Evolutionary conservation across 768 basidiomycete species (phyloP), one percentile per base, ranked within the genome.

Genomic region (Rhizopogon vulgaris): DNA sequence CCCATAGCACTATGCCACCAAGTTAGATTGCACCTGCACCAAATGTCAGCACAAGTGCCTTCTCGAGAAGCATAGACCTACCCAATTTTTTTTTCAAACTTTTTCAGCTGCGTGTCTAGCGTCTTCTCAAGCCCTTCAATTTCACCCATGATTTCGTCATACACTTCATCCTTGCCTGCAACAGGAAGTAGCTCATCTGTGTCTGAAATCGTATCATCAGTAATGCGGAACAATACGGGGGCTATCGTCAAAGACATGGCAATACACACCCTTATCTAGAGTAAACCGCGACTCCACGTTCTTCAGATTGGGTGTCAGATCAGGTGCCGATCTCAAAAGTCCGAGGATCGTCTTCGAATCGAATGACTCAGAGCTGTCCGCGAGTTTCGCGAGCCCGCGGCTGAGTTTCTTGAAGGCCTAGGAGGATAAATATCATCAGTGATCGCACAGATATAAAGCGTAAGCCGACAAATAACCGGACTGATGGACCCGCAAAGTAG

Each of bases 1-100:
- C 94, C 94, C 46, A 76, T 74, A 2, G 82, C 79, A 56, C 90
- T 93, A 59, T 96, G 83, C 84, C 85, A 85, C 69, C 77, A 88
- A 30, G 66, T 69, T 52, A 85, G 57, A 27, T 76, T 69, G 57
- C 63, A 60, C 24, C 84, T 83, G 68, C 62, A 69, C 73, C 41
- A 38, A 32, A 65, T 63, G 28, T 46, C 45, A 46, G 32, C 28
- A 22, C 34, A 34, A 15, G 24, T 14, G 45, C 45, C 32, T 15
- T 46, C 32, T 46, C 45, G 8, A 34, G 45, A 34, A 46, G 45
- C 41, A 11, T 43, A 30, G 46, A 38, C 55, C 45, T 62, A 92
- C 90, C 84, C 83, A 30, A 85, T 71, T 57, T 83, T 75, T 65
- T 81, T 82, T 69, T 84, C 72, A 40, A 91, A 75, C 52, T 78